phyloP scores from a whole-genome alignment of 176 grass and related monocot species.

The Tillandsia fasciculata region DNA sequence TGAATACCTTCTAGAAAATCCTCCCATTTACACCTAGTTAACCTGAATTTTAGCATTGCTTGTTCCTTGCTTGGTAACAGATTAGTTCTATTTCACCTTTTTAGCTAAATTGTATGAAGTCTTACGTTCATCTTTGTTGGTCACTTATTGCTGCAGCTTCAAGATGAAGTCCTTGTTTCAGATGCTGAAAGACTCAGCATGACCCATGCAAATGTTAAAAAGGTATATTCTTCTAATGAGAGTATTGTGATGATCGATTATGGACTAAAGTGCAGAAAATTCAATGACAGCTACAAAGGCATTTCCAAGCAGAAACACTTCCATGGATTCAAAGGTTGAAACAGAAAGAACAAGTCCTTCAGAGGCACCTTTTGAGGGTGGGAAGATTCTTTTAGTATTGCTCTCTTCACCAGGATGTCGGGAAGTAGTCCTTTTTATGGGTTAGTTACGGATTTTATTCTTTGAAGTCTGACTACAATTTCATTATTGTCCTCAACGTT shows the following conservation, averaged over 20 bases:
- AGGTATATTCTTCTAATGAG: slow-evolving; percentile 25
- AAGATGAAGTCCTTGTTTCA: slow-evolving; percentile 93
- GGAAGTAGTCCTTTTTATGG: too few relatives aligned
- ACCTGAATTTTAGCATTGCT: background rate
- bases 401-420: background rate
- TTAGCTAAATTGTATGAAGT: background rate
- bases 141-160: slow-evolving; percentile 46
- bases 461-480: too few relatives aligned
- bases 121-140: background rate
- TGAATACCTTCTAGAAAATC: background rate
- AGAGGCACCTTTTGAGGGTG: slow-evolving; percentile 91
- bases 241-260: background rate
- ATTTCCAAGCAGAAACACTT: slow-evolving; percentile 81
- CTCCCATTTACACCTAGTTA: background rate
- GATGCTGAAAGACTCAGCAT: slow-evolving; percentile 78
- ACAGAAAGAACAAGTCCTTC: slow-evolving; percentile 72
- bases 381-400: slow-evolving; percentile 20
- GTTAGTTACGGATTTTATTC: too few relatives aligned
- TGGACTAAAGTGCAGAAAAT: background rate
- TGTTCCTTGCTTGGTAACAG: background rate
- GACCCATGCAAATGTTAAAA: slow-evolving; percentile 82
- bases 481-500: too few relatives aligned
- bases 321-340: slow-evolving; percentile 83
- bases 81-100: background rate
- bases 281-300: slow-evolving; percentile 61